Percentiles rank a stretch among this genome's conserved stretches.
These are phyloP conservation scores for Trypanosoma boissoni DNA, from an alignment of 208 protist genomes.

Conservation along the genomic window DNA sequence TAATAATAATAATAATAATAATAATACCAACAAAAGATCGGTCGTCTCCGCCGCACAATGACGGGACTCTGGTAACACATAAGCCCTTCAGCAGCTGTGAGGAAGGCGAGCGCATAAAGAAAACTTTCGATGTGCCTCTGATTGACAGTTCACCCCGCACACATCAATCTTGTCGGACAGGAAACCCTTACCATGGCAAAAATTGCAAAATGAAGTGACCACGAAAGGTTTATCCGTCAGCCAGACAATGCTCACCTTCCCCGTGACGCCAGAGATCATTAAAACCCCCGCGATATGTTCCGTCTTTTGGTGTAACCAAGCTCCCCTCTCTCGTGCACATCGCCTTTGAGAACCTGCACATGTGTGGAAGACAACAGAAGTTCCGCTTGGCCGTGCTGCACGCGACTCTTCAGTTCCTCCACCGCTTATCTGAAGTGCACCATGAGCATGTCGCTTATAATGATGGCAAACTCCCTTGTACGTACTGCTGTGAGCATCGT, in stretches of 20 bases:
- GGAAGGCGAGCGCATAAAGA: too few relatives aligned
- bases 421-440: constrained; percentile 44
- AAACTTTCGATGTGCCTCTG: too few relatives aligned
- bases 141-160: constrained; percentile 59
- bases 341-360: constrained; percentile 62
- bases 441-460: constrained; percentile 63
- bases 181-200: constrained; percentile 49
- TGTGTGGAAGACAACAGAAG: constrained; percentile 33
- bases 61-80: constrained; percentile 61
- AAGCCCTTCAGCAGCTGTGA: constrained; percentile 12
- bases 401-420: not conserved
- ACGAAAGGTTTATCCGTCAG: constrained; percentile 52
- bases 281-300: constrained; percentile 49
- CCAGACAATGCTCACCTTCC: constrained; percentile 44
- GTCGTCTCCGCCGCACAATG: too few relatives aligned
- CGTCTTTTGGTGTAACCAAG: constrained; percentile 68
- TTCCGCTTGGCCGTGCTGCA: constrained; percentile 7
- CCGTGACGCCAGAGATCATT: constrained; percentile 48
- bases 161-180: constrained; percentile 32
- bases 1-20: too few relatives aligned
- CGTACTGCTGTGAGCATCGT: constrained; percentile 65
- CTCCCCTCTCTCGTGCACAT: constrained; percentile 29
- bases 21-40: too few relatives aligned
- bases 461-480: constrained; percentile 73
- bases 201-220: constrained; percentile 53